A percentile compares a stretch with the other conserved stretches of the same genome.
Conservation (phyloP, 2,329 filamentous ascomycete genomes). For the Apiospora aurea region DNA sequence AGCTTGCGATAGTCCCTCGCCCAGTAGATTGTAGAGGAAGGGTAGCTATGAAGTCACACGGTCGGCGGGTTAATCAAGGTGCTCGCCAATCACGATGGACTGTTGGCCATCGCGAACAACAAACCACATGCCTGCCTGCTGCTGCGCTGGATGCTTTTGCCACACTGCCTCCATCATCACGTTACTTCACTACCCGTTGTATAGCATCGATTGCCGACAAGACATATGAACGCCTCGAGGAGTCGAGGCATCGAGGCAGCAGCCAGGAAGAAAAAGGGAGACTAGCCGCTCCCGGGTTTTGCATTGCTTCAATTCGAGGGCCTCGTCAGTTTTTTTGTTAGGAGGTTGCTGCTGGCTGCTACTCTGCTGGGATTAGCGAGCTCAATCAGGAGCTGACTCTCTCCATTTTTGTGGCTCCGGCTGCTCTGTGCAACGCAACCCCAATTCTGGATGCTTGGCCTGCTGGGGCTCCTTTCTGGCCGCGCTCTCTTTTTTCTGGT, state of each 20-base stretch:
- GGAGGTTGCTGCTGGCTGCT: neutral
- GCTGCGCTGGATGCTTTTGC: conserved; percentile 4
- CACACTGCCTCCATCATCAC: neutral
- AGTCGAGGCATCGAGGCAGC: neutral
- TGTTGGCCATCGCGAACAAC: neutral
- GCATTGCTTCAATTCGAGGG: conserved; percentile 19
- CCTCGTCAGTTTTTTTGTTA: conserved; percentile 8
- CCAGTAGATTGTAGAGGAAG: neutral
- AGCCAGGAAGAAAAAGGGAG: neutral
- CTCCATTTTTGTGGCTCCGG: conserved; percentile 18
- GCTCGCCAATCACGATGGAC: neutral
- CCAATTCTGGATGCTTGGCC: conserved; percentile 20
- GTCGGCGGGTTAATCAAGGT: neutral
- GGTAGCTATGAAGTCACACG: neutral
- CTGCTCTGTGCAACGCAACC: conserved; percentile 22
- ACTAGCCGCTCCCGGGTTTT: neutral
- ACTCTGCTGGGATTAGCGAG: conserved; percentile 15
- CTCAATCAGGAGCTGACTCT: conserved; percentile 15
- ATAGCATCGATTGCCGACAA: neutral
- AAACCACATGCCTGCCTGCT: neutral
- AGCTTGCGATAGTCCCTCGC: neutral
- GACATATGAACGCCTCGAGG: neutral
- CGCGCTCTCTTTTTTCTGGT: conserved; percentile 2
- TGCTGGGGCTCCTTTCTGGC: conserved; percentile 17
- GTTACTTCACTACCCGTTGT: neutral